Evolutionary conservation across 306 rosid species (phyloP), one percentile per base, ranked within the genome.

Genomic region (Cyclanthera cordifolia): DNA sequence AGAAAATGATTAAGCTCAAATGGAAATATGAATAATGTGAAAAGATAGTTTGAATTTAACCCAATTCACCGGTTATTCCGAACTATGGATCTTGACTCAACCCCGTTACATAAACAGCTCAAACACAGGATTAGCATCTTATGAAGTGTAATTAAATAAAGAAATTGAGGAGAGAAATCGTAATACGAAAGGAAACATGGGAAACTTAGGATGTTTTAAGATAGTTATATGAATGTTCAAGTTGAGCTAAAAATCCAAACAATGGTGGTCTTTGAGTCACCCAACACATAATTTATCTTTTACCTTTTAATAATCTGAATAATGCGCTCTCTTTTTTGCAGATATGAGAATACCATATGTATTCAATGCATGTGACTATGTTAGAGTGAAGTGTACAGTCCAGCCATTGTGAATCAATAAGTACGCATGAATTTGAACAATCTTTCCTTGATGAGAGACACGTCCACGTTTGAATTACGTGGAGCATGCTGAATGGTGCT

Each of bases 371-470:
- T 10, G 49, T 39, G 50, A 61, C 27, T 37, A 20, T 61, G 32
- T 61, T 39, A 61, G 46, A 30, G 45, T 58, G 67, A 30, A 8
- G 25, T 17, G 24, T 17, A 34, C 67, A 59, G 47, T 59, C 25
- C 8, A 5, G 4, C 25, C 47, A 59, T 32, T 17, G 67, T 59
- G 47, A 8, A 59, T 59, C 67, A 59, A 59, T n/a, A 32, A 59
- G 34, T 59, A 59, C 67, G 67, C 25, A n/a, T 59, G 46, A 34
- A 59, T n/a, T 32, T 59, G 46, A 34, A 32, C 25, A 32, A 8
- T n/a, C 5, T 59, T 63, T 63, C 2, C 32, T 63, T 63, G 69
- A 51, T 59, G 67, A 63, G 69, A 63, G 15, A 23, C 37, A 65
- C 32, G 25, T 41, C 34, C 30, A 21, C 37, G 50, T 21, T 21